Evolutionary conservation across 352 stramenopile species (phyloP).

Genomic region (Phytophthora niederhauseri): DNA sequence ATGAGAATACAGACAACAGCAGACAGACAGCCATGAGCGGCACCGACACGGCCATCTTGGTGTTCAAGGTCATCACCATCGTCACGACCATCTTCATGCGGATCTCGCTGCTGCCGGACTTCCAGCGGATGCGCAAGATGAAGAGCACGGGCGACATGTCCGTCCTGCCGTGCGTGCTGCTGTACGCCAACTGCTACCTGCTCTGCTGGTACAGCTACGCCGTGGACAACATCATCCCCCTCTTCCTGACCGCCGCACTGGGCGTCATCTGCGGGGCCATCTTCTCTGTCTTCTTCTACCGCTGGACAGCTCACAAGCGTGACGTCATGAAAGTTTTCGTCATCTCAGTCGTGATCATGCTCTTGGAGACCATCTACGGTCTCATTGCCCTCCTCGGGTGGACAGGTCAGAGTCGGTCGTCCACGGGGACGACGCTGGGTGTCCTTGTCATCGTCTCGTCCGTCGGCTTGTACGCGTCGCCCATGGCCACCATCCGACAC

Average conservation of each 20-base stretch:
- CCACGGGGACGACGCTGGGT: slow-evolving; percentile 39
- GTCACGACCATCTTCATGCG: slow-evolving; percentile 51
- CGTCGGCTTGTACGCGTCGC: slow-evolving; percentile 40
- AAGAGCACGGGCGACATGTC: slow-evolving; percentile 41
- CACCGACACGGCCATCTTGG: slow-evolving; percentile 13
- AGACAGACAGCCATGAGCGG: not conserved
- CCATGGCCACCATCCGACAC: slow-evolving; percentile 46
- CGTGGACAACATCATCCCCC: slow-evolving; percentile 48
- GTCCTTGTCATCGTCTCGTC: slow-evolving; percentile 44
- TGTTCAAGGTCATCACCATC: slow-evolving; percentile 33
- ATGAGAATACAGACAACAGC: slow-evolving; percentile 7
- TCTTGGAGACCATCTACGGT: slow-evolving; percentile 38
- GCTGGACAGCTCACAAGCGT: slow-evolving; percentile 34
- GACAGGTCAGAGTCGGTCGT: slow-evolving; percentile 35
- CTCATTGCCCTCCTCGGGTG: slow-evolving; percentile 29
- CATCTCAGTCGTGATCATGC: slow-evolving; percentile 30
- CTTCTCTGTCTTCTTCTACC: slow-evolving; percentile 49
- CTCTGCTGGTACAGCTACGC: slow-evolving; percentile 50
- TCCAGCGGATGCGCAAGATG: slow-evolving; percentile 40
- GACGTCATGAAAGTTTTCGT: slow-evolving; percentile 36
- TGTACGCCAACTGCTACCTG: slow-evolving; percentile 41
- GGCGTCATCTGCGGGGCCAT: slow-evolving; percentile 35
- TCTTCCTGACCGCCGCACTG: slow-evolving; percentile 44
- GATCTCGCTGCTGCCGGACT: slow-evolving; percentile 47
- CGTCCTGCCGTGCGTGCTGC: slow-evolving; percentile 32